Percentiles rank a stretch among this genome's conserved stretches.
Conservation (phyloP, 176 grass and related monocot species). For the Poa pratensis region DNA sequence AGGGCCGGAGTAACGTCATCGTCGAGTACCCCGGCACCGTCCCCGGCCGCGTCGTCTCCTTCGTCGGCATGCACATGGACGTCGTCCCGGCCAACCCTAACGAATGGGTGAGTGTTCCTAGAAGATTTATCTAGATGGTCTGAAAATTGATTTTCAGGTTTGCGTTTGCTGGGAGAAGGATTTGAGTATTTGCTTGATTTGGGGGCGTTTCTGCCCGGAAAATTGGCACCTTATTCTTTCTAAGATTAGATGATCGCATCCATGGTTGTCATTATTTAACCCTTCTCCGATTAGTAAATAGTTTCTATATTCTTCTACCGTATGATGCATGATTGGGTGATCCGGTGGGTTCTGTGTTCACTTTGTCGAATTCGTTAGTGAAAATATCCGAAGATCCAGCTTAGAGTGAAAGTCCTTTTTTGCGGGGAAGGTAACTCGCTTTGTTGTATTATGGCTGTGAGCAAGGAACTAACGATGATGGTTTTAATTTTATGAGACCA, state of each 20-base stretch:
- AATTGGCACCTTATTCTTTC: slow-evolving; percentile 9
- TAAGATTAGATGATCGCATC: slow-evolving; percentile 4
- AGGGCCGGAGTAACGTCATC: slow-evolving; percentile 86
- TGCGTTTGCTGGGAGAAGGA: background rate
- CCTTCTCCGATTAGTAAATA: background rate
- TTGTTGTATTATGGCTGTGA: background rate
- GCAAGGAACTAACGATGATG: background rate
- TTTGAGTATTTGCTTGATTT: slow-evolving; percentile 28
- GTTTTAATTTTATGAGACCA: too few relatives aligned
- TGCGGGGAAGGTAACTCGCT: too few relatives aligned
- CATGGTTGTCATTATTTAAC: background rate
- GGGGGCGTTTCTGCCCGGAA: slow-evolving; percentile 1
- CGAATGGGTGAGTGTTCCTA: slow-evolving; percentile 63
- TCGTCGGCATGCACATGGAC: slow-evolving; percentile 99
- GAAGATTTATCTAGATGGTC: background rate
- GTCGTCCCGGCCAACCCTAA: slow-evolving; percentile 78
- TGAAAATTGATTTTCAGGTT: background rate
- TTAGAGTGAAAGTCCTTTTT: background rate
- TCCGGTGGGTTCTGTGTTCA: background rate
- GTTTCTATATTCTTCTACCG: background rate
- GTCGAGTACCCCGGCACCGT: slow-evolving; percentile 83
- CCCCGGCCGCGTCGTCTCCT: slow-evolving; percentile 65
- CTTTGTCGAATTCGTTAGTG: background rate
- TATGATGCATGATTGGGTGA: slow-evolving; percentile 22
- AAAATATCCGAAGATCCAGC: background rate